phyloP scores from a whole-genome alignment of 768 basidiomycete species.

The Terana coerulea region DNA sequence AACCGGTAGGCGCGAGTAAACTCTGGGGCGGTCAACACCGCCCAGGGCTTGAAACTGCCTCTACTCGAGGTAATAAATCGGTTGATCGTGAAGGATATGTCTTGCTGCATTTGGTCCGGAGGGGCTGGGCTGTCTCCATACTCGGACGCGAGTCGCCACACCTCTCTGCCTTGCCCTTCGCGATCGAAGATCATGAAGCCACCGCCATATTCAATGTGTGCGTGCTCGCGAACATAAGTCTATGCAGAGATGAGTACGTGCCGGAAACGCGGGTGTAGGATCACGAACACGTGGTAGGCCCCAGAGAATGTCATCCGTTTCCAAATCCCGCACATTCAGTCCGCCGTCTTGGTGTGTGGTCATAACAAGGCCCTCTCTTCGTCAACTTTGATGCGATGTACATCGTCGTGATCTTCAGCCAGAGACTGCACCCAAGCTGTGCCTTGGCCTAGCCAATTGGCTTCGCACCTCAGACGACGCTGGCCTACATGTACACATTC shows the following conservation, averaged over 20 bases:
- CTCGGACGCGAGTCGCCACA: constrained; percentile 54
- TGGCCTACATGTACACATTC: constrained; percentile 45
- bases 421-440: constrained; percentile 37
- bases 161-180: constrained; percentile 52
- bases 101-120: constrained; percentile 21
- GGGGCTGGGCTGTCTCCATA: constrained; percentile 19
- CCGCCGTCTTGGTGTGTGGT: constrained; percentile 55
- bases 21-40: constrained; percentile 46
- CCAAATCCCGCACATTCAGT: constrained; percentile 53
- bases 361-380: constrained; percentile 56
- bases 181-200: constrained; percentile 75
- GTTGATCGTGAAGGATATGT: constrained; percentile 19
- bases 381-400: constrained; percentile 79
- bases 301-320: constrained; percentile 54
- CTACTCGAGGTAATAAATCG: constrained; percentile 18
- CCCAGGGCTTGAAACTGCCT: constrained; percentile 64
- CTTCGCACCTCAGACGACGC: constrained; percentile 40
- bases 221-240: constrained; percentile 49
- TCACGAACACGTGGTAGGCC: constrained; percentile 47
- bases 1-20: constrained; percentile 55
- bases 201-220: constrained; percentile 70
- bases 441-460: constrained; percentile 53
- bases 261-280: constrained; percentile 13
- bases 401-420: constrained; percentile 30
- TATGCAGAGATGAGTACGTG: too few relatives aligned